Percentiles rank a stretch among this genome's conserved stretches.
Conservation (phyloP, 768 basidiomycete genomes). For the Phlebiopsis gigantea region DNA sequence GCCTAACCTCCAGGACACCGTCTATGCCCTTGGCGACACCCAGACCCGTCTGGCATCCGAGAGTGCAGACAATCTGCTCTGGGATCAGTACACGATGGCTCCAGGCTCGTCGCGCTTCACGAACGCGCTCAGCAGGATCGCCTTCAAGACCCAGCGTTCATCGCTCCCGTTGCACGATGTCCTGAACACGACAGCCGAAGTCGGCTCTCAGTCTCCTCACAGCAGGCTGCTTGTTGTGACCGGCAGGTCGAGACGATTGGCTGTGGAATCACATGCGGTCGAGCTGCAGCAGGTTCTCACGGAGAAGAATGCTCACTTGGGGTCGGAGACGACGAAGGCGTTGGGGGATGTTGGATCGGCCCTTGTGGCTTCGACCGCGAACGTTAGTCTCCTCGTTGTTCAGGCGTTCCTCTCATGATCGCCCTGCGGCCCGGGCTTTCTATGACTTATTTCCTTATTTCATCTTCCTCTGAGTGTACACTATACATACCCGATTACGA, state of each 20-base stretch:
- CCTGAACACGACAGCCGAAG: slow-evolving; percentile 34
- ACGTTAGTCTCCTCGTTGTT: slow-evolving; percentile 49
- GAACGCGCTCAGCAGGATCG: slow-evolving; percentile 55
- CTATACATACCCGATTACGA: no score
- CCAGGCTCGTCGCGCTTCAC: slow-evolving; percentile 20
- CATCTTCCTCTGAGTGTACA: neutral
- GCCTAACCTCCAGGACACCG: slow-evolving; percentile 59
- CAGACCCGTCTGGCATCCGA: slow-evolving; percentile 67
- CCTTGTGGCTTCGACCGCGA: slow-evolving; percentile 48
- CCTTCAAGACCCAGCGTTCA: slow-evolving; percentile 49
- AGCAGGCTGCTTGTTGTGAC: slow-evolving; percentile 57
- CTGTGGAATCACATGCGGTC: slow-evolving; percentile 46
- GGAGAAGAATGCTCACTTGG: slow-evolving; percentile 37
- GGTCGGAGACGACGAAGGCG: slow-evolving; percentile 61
- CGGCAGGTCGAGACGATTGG: slow-evolving; percentile 73
- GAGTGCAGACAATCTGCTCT: slow-evolving; percentile 32
- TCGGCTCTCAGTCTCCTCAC: slow-evolving; percentile 29
- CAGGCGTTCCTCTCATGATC: slow-evolving; percentile 36
- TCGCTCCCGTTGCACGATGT: slow-evolving; percentile 53
- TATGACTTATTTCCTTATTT: neutral
- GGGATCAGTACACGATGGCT: slow-evolving; percentile 9
- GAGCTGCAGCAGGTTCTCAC: slow-evolving; percentile 52
- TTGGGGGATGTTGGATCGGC: slow-evolving; percentile 74
- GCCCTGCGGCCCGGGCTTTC: no score
- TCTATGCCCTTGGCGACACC: slow-evolving; percentile 63